These are phyloP conservation scores for Neurospora cerealis DNA, from an alignment of 495 filamentous ascomycete species.

Conservation along the genomic window DNA sequence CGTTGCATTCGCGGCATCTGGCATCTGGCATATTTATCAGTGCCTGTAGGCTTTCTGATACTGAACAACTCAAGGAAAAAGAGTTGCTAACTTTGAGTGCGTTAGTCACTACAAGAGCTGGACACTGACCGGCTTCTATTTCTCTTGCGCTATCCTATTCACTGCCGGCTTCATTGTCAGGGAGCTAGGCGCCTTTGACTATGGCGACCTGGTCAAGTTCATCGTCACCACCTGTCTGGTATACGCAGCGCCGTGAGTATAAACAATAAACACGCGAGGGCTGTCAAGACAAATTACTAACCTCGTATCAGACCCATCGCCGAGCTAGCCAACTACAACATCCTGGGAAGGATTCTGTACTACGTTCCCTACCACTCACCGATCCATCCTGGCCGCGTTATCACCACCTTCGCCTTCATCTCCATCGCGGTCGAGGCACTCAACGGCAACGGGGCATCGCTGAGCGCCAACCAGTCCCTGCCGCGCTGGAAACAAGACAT, in stretches of 20 bases:
- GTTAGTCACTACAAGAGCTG: conserved; percentile 42
- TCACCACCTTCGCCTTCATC: conserved; percentile 63
- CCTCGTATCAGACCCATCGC: conserved; percentile 49
- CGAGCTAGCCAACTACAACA: conserved; percentile 65
- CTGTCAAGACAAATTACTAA: conserved; percentile 1
- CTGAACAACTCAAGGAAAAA: neutral
- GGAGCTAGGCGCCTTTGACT: conserved; percentile 47
- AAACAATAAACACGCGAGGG: neutral
- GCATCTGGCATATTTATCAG: conserved; percentile 50
- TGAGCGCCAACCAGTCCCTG: conserved; percentile 44
- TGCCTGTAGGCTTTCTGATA: conserved; percentile 37
- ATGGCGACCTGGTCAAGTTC: conserved; percentile 44
- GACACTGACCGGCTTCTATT: conserved; percentile 28
- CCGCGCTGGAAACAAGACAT: conserved; percentile 33
- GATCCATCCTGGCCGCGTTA: conserved; percentile 66
- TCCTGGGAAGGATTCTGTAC: conserved; percentile 66
- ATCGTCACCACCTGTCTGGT: conserved; percentile 53
- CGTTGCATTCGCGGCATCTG: conserved; percentile 52
- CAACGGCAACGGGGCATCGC: conserved; percentile 57
- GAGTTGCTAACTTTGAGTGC: conserved; percentile 31
- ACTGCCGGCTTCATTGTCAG: conserved; percentile 50
- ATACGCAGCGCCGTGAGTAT: conserved; percentile 54
- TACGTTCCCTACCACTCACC: conserved; percentile 71
- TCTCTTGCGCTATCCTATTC: conserved; percentile 34
- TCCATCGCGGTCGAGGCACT: conserved; percentile 53